Evolutionary conservation across 306 rosid species (phyloP), one percentile per base, ranked within the genome.

Genomic region (Cotoneaster glaucophyllus): DNA sequence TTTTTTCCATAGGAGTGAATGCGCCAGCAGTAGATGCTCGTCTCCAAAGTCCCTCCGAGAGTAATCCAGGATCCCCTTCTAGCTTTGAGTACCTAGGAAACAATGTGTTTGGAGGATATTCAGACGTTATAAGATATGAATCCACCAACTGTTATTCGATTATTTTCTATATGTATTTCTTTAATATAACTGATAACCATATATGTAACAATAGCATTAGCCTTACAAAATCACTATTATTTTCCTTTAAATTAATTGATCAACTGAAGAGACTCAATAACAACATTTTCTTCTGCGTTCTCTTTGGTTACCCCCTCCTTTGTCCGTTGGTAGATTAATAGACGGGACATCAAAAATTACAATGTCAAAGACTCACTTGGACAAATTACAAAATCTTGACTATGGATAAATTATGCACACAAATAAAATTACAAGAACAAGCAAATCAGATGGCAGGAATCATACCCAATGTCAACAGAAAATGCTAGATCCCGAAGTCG

Each of bases 401-500:
- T 57, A 57, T 4, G 62, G 14, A 22, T 44, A 25, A 13, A 28
- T 41, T 41, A 21, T 50, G 41, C 18, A 81, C 21, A 24, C 8
- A 25, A 67, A 78, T 9, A 1, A 62, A 34, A 65, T 1, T 21
- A 25, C 26, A 50, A 5, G 37, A 62, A 29, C n/a, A 69, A 76
- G 19, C 8, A 73, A 24, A 11, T 8, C 9, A 66, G 67, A 64
- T 43, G 74, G 53, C 26, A 70, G 31, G 14, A 48, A 50, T 19
- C 43, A 48, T 69, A 92, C 98, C 95, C 84, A 32, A 91, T 57
- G 84, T 90, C 90, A 73, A 87, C 97, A 85, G 96, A 94, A 83
- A 94, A 94, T 44, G 97, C 90, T 79, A 94, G 88, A 82, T 94
- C 98, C 72, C 93, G 82, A 73, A 94, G 97, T 74, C 95, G 87